Base-by-base conservation (phyloP, 148 eudicot species). In the Spergularia marina region DNA sequence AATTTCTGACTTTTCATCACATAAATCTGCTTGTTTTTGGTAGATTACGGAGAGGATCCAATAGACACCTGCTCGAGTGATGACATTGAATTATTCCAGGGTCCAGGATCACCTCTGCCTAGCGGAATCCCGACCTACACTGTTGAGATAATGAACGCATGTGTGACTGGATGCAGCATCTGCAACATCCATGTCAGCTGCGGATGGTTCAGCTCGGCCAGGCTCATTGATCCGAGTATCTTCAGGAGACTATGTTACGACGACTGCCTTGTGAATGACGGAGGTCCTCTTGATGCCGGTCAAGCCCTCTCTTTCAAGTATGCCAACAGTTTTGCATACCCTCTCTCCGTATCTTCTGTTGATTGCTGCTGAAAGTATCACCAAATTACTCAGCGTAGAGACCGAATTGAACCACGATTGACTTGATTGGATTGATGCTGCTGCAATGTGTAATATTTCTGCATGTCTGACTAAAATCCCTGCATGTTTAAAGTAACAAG, bases 231-330 rank as follows among this genome's bases (percentile, higher is more conserved):
- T 30, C 96, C 96, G 0, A 77, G 49, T 4, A 17, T 86, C 0
- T 91, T 89, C 76, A 73, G 77, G 75, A 68, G 92, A 18, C n/a
- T 89, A 7, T 52, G 34, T 7, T 87, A 83, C 52, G 80, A 91
- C 40, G 96, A 91, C 68, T 91, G 96, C 79, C 86, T 91, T 30
- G 96, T 91, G 73, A 91, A 91, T 34, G 78, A 83, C 10, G 96
- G 92, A 0, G 63, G 73, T n/a, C 80, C 88, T 7, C 51, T 91
- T 12, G 47, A 23, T 47, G 81, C 88, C 0, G 92, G 88, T 5
- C 73, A 87, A 58, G 68, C 73, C 51, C 30, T 91, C 3, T 65
- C 85, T 17, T 91, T 91, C 63, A 74, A 76, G 60, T 91, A 91
- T 61, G 88, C 96, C 54, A 82, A 89, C 63, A 76, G 77, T 59